Evolutionary conservation across 2,329 filamentous ascomycete genomes (phyloP).

Genomic region (Alternaria ventricosa): DNA sequence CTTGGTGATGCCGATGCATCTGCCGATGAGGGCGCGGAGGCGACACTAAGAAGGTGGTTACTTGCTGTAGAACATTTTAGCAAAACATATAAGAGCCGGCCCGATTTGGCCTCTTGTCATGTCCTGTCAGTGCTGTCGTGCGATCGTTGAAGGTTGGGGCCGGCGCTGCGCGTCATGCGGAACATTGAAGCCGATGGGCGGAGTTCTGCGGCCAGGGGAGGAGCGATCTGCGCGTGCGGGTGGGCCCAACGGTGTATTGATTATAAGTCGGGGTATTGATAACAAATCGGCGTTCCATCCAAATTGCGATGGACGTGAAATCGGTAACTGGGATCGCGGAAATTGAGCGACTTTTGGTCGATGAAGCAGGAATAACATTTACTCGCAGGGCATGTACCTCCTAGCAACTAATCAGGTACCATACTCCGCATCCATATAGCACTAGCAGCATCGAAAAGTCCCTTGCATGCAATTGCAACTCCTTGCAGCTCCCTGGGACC

Average conservation of each 20-base stretch:
- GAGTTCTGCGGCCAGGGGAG: neutral
- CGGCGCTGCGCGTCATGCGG: slow-evolving; percentile 9
- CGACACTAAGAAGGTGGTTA: neutral
- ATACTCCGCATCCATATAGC: neutral
- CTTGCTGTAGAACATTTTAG: neutral
- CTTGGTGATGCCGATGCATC: neutral
- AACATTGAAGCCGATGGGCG: slow-evolving; percentile 1
- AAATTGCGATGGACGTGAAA: neutral
- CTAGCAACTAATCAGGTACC: neutral
- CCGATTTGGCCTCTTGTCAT: neutral
- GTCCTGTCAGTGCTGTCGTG: neutral
- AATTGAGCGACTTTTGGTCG: neutral
- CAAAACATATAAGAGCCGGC: neutral
- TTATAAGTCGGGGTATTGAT: neutral
- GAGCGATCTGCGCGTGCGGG: neutral
- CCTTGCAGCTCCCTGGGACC: neutral
- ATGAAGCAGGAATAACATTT: neutral
- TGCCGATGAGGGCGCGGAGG: neutral
- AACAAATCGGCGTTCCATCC: neutral
- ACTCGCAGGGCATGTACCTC: neutral
- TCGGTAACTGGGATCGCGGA: neutral
- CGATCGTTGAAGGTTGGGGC: neutral
- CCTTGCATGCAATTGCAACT: neutral
- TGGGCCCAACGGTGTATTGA: neutral
- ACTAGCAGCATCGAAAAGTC: neutral